phyloP scores from a whole-genome alignment of 495 filamentous ascomycete genomes.

The Viridothelium virens region DNA sequence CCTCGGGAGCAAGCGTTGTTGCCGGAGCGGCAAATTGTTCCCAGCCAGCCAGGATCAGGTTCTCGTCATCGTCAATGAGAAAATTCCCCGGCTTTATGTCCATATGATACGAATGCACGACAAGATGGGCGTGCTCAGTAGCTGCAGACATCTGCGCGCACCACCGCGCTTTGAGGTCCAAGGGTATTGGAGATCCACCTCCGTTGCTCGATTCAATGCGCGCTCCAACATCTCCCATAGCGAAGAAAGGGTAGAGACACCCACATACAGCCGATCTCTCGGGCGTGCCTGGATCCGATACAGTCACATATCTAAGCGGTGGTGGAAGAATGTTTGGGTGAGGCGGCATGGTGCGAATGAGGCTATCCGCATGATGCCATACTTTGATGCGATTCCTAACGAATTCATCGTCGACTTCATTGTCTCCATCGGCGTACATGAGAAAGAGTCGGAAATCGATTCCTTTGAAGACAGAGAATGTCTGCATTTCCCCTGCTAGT shows the following conservation, averaged over 20 bases:
- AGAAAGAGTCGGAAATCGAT: not conserved
- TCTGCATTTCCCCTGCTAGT: not conserved
- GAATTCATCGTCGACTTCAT: not conserved
- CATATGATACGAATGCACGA: not conserved
- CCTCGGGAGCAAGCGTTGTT: not conserved
- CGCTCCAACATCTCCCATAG: not conserved
- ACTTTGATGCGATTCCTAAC: not conserved
- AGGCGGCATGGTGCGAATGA: not conserved
- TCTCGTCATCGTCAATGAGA: not conserved
- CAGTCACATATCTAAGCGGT: not conserved
- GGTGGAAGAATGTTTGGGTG: not conserved
- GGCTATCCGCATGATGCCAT: not conserved
- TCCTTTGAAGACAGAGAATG: not conserved
- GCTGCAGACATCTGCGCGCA: not conserved
- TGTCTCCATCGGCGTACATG: not conserved
- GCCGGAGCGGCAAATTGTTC: not conserved
- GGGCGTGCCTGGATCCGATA: not conserved
- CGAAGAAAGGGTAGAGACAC: not conserved
- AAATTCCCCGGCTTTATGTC: not conserved
- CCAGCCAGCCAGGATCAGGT: not conserved
- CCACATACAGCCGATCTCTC: not conserved
- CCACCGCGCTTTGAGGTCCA: not conserved
- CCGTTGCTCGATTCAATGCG: not conserved
- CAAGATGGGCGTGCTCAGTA: not conserved
- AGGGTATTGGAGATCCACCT: not conserved